A percentile compares a stretch with the other conserved stretches of the same genome.
phyloP scores from a whole-genome alignment of 2,329 filamentous ascomycete species.

The Venturia carpophila region DNA sequence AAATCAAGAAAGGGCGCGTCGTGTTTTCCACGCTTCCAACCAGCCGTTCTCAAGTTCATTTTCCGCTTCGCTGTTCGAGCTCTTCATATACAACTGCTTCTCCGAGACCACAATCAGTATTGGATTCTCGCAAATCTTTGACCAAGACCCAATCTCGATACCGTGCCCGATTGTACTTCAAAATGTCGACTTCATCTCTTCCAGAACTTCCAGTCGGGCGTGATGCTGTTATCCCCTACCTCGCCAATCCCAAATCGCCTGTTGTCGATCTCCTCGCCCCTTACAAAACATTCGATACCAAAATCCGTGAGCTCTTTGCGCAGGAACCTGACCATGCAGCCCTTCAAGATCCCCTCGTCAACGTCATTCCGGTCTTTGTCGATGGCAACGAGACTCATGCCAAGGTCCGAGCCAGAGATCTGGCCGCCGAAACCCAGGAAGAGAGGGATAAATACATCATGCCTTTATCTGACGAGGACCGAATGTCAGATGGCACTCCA shows the following conservation, averaged over 20 bases:
- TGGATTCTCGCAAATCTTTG: neutral
- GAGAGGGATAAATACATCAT: conserved; percentile 63
- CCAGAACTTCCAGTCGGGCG: neutral
- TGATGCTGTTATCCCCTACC: neutral
- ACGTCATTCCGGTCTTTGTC: conserved; percentile 59
- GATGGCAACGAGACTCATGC: conserved; percentile 44
- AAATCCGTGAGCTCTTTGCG: conserved; percentile 59
- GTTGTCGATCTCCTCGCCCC: conserved; percentile 55
- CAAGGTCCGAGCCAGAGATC: conserved; percentile 54
- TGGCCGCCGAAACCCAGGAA: conserved; percentile 49
- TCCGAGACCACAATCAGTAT: neutral
- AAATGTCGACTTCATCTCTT: neutral
- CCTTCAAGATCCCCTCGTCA: conserved; percentile 45
- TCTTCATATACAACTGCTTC: neutral
- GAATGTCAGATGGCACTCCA: conserved; percentile 54
- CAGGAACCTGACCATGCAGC: conserved; percentile 47
- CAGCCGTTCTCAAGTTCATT: neutral
- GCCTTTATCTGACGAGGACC: conserved; percentile 53
- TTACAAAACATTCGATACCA: conserved; percentile 59
- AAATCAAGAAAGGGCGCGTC: neutral
- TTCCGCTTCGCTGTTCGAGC: neutral
- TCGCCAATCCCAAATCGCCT: conserved; percentile 25
- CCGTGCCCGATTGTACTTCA: neutral
- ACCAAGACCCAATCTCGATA: neutral
- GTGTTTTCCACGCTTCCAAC: neutral